Percentiles rank a stretch among this genome's conserved stretches.
Conservation (phyloP, 2,329 filamentous ascomycete genomes). For the Colletotrichum musae region DNA sequence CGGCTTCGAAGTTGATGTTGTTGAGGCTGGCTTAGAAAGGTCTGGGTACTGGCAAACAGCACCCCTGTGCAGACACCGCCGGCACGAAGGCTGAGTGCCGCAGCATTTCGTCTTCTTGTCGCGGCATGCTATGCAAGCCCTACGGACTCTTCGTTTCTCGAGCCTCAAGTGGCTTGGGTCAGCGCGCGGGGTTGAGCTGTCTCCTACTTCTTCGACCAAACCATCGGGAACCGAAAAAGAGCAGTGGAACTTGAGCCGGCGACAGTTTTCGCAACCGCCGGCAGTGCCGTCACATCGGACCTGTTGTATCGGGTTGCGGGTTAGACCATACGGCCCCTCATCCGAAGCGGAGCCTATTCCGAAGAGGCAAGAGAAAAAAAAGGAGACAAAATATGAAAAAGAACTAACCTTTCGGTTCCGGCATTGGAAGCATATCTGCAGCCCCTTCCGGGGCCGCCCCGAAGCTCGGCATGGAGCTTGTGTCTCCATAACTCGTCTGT, state of each 20-base stretch:
- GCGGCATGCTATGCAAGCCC: slow-evolving; percentile 31
- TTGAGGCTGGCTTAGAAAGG: background rate
- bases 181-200: background rate
- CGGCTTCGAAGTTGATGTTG: background rate
- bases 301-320: slow-evolving; percentile 16
- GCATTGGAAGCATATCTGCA: slow-evolving; percentile 39
- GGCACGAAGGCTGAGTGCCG: slow-evolving; percentile 29
- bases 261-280: slow-evolving; percentile 36
- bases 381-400: no score
- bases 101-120: slow-evolving; percentile 39
- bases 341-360: slow-evolving; percentile 5
- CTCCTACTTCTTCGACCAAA: background rate
- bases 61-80: slow-evolving; percentile 22
- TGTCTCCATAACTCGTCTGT: slow-evolving; percentile 21
- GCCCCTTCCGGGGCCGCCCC: slow-evolving; percentile 32
- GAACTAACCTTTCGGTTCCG: slow-evolving; percentile 38
- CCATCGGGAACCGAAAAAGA: slow-evolving; percentile 22
- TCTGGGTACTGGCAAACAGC: slow-evolving; percentile 32
- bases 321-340: slow-evolving; percentile 6
- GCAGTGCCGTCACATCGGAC: slow-evolving; percentile 35
- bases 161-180: slow-evolving; percentile 27
- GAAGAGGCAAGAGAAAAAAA: no score
- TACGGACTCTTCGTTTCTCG: slow-evolving; percentile 35
- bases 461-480: slow-evolving; percentile 21
- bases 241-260: slow-evolving; percentile 35